Base-by-base conservation (phyloP, 495 filamentous ascomycete species). In the Friedmanniomyces simplex region DNA sequence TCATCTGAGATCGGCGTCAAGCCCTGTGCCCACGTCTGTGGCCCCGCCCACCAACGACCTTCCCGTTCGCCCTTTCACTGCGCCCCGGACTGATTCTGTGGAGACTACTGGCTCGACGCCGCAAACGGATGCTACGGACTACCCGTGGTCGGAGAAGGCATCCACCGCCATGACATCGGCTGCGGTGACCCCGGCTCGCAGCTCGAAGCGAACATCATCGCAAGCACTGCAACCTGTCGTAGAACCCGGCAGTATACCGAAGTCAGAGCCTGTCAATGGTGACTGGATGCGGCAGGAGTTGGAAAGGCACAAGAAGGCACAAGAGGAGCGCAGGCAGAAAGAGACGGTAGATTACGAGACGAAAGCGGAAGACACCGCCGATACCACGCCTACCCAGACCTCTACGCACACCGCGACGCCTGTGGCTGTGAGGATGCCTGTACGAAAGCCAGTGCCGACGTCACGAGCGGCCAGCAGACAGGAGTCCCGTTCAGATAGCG, bases 161-260 rank as follows among this genome's bases (percentile, higher is more conserved):
- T 73, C 71, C 1, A 73, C 71, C 1, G 69, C 65, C 24, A 62
- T 63, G n/a, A 73, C 71, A 13, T 68, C 69, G 6, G 68, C 62
- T 10, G 65, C 60, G 20, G 42, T 64, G 12, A 69, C 70, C 21
- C 68, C 70, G 7, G 51, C 60, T n/a, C 52, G 49, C 8, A 65
- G 62, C 48, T 73, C 71, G n/a, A 69, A 69, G 54, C 57, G 69
- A 16, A 57, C 49, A 6, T 73, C 71, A 11, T 48, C 60, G 28
- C 60, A 63, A n/a, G 53, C 47, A 25, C 22, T 55, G 43, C 20
- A 59, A 50, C 20, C 64, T 62, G 30, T 30, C n/a, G 53, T 36
- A 2, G 36, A 25, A 47, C 50, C 24, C 56, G 65, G 16, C 57
- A 54, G 32, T 48, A 50, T 21, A 51, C 61, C n/a, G 53, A 65